phyloP scores from a whole-genome alignment of 768 basidiomycete species.

The Hebeloma cylindrosporum region DNA sequence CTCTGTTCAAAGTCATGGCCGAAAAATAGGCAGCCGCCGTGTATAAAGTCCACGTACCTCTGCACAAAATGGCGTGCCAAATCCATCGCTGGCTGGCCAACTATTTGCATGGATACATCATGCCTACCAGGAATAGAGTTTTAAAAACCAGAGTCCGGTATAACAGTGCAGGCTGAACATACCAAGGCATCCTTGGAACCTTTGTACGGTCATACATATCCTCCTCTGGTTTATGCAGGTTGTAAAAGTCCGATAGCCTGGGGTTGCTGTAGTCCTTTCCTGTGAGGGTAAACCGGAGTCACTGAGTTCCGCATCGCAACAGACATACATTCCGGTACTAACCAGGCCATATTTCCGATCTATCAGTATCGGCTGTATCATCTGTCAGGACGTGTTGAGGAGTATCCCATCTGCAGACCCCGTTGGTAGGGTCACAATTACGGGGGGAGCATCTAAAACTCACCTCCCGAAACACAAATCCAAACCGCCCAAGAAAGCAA shows the following conservation, averaged over 20 bases:
- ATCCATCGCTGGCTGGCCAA: slow-evolving; percentile 95
- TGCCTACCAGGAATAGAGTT: slow-evolving; percentile 57
- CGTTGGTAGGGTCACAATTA: neutral
- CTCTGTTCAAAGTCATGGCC: no score
- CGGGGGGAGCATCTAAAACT: neutral
- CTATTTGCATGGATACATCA: slow-evolving; percentile 93
- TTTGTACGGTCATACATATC: slow-evolving; percentile 94
- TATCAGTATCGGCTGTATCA: slow-evolving; percentile 66
- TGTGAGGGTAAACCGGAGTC: slow-evolving; percentile 26
- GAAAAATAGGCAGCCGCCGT: no score
- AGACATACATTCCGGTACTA: slow-evolving; percentile 13
- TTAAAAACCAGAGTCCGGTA: neutral
- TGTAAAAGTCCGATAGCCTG: slow-evolving; percentile 81
- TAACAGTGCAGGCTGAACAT: slow-evolving; percentile 24
- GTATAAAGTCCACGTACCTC: slow-evolving; percentile 55
- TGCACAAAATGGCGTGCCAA: slow-evolving; percentile 93
- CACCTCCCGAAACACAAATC: slow-evolving; percentile 92
- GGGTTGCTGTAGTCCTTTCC: slow-evolving; percentile 97
- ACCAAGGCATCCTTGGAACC: slow-evolving; percentile 97
- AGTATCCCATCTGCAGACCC: slow-evolving; percentile 80
- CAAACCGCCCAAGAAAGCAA: slow-evolving; percentile 97
- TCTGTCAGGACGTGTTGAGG: slow-evolving; percentile 90
- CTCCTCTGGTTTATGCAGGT: slow-evolving; percentile 85
- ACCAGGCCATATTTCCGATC: slow-evolving; percentile 87
- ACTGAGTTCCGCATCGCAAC: neutral